Conservation (phyloP, 768 basidiomycete species). For the Tylopilus vinaceipallidus region DNA sequence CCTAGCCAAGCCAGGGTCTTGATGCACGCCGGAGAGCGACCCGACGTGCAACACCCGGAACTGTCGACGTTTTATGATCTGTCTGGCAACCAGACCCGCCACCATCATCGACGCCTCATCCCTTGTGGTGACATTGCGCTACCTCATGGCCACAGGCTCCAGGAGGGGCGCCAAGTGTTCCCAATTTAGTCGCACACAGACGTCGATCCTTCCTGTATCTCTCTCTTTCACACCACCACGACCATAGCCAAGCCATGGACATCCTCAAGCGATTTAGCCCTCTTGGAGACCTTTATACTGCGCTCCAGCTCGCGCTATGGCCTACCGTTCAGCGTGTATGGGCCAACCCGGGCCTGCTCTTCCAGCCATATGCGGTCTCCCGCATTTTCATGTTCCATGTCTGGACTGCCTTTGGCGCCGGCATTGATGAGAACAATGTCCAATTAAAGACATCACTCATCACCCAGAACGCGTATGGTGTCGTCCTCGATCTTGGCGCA, state of each 20-base stretch:
- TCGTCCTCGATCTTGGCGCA: conserved; percentile 68
- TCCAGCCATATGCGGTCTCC: conserved; percentile 46
- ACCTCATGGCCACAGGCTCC: background rate
- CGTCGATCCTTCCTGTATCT: background rate
- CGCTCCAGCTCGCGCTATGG: conserved; percentile 37
- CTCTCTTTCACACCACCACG: conserved; percentile 2
- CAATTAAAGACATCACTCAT: conserved; percentile 48
- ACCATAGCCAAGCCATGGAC: conserved; percentile 10
- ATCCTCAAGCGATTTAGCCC: conserved; percentile 31
- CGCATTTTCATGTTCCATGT: conserved; percentile 56
- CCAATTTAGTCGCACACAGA: background rate
- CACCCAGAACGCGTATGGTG: conserved; percentile 51
- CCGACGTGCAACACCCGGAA: too few relatives aligned
- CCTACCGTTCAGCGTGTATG: conserved; percentile 47
- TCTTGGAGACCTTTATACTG: conserved; percentile 41
- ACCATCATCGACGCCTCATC: too few relatives aligned
- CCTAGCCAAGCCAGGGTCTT: too few relatives aligned
- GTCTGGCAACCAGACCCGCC: background rate
- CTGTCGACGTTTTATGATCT: too few relatives aligned
- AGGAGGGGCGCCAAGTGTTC: background rate
- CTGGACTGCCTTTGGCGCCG: conserved; percentile 51
- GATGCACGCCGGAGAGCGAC: too few relatives aligned
- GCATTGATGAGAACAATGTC: conserved; percentile 42
- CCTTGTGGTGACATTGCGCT: background rate
- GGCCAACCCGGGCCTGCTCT: conserved; percentile 41